Evolutionary conservation across 345 rosid species (phyloP), one percentile per base, ranked within the genome.

Genomic region (Melastoma malabathricum): DNA sequence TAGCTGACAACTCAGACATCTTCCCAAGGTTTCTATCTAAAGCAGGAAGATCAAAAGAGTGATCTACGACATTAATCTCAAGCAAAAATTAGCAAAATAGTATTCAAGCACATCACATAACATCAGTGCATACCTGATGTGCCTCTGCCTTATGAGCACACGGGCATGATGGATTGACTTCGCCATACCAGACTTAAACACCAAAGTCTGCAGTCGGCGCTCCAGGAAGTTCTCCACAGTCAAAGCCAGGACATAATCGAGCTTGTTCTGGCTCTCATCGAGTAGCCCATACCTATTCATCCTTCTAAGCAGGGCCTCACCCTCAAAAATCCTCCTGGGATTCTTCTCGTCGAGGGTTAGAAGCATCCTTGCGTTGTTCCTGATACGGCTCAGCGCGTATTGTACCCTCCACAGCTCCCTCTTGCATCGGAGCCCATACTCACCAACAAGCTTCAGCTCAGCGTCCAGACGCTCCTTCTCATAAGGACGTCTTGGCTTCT

Each of bases 241-340:
- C 63, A 78, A 46, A 0, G 89, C 84, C 73, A 81, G 56, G 53
- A 81, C 82, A 52, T 81, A 81, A 69, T 81, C 89, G 6, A 81
- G 89, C 66, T 78, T 81, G 80, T 81, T 81, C 73, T 81, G 82
- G 53, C 78, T 71, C 81, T 80, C 86, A 9, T 80, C 87, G 45
- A 80, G 58, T 12, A 80, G 75, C 0, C 83, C 81, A 65, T 68
- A 80, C 18, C 78, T 67, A 67, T 76, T 74, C 83, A 80, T 80
- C 60, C 80, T 69, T 10, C 83, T 55, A 0, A 80, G 69, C 13
- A 77, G 75, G 1, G 87, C 83, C 44, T 80, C 83, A 52, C 81
- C 87, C 68, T 77, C 81, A 27, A 80, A 80, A 49, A 80, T 80
- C 22, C 81, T 68, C 3, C 74, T 63, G 13, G 74, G 66, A 54